Evolutionary conservation across 305 asterid species (phyloP), one percentile per base, ranked within the genome.

Genomic region (Ilex paraguariensis): DNA sequence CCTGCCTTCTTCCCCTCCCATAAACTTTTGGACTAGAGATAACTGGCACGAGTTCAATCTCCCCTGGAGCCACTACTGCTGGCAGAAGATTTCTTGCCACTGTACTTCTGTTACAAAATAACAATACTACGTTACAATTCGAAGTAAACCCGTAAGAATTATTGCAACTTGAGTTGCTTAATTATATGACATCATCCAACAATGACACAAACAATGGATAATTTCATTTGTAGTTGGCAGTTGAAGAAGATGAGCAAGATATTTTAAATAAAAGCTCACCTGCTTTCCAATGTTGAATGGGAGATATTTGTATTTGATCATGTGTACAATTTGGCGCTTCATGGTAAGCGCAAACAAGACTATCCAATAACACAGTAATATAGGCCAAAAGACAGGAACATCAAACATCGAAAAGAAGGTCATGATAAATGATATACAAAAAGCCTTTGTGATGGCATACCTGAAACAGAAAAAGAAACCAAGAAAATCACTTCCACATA

Each of bases 371-470:
- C 81, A 82, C 74, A 90, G 63, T 62, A 90, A 72, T 67, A 90
- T 81, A 45, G 97, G 97, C 96, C 97, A 87, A 76, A 86, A 90
- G 57, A 86, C 97, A 0, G 95, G 96, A 63, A 90, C 93, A 59
- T 90, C 97, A 28, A 87, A 90, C 73, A 84, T 64, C 42, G 96
- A 86, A 64, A 90, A 85, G 84, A 87, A 84, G 75, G 96, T 90
- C 96, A 90, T 82, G 55, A 68, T 57, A 59, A 90, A 84, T 66
- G 95, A 95, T 58, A 87, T 70, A 62, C 86, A 84, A 74, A 86
- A 77, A 36, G 97, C 96, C 82, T 87, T 90, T 7, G 96, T 90
- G 79, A 90, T 81, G 64, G 95, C 91, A 82, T 90, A 90, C 97
- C 97, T 90, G 82, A 73, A 78, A 28, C 36, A 68, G 12, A 67